Conservation (phyloP, 2,329 filamentous ascomycete species). For the Teratosphaeria epicoccoides region DNA sequence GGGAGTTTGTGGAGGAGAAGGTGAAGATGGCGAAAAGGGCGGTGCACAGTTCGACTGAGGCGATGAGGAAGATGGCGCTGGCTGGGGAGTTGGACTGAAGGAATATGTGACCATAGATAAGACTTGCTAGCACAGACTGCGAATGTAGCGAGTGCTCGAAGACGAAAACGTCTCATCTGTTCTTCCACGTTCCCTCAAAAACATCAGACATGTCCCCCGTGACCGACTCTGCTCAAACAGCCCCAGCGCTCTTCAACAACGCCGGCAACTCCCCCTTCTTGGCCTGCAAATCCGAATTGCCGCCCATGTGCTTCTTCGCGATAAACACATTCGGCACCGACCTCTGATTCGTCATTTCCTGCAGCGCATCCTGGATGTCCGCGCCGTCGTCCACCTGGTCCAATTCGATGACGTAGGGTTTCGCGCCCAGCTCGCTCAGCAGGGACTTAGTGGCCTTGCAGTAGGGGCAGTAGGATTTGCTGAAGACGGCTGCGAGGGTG, state of each 20-base stretch:
- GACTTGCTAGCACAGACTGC: background rate
- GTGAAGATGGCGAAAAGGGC: conserved; percentile 29
- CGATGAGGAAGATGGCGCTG: conserved; percentile 32
- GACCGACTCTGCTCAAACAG: conserved; percentile 41
- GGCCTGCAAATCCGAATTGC: conserved; percentile 78
- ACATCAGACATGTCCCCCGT: no score
- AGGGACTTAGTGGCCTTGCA: conserved; percentile 70
- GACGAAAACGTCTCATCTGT: no score
- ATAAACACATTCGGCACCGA: conserved; percentile 98
- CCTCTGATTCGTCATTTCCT: conserved; percentile 68
- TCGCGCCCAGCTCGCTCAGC: conserved; percentile 58
- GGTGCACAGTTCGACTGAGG: conserved; percentile 34
- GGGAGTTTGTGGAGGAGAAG: conserved; percentile 18
- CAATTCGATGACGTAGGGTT: conserved; percentile 68
- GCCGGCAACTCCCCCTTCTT: conserved; percentile 53
- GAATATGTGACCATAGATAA: background rate
- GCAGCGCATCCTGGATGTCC: conserved; percentile 73
- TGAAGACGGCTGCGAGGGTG: conserved; percentile 66
- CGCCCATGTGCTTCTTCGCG: conserved; percentile 79
- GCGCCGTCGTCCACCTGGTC: conserved; percentile 76
- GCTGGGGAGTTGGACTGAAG: conserved; percentile 1
- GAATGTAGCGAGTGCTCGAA: background rate
- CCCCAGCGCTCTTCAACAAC: conserved; percentile 54
- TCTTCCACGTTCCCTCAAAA: background rate
- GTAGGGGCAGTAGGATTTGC: conserved; percentile 94